Conservation (phyloP, 345 rosid genomes). For the Rhizophora apiculata region DNA sequence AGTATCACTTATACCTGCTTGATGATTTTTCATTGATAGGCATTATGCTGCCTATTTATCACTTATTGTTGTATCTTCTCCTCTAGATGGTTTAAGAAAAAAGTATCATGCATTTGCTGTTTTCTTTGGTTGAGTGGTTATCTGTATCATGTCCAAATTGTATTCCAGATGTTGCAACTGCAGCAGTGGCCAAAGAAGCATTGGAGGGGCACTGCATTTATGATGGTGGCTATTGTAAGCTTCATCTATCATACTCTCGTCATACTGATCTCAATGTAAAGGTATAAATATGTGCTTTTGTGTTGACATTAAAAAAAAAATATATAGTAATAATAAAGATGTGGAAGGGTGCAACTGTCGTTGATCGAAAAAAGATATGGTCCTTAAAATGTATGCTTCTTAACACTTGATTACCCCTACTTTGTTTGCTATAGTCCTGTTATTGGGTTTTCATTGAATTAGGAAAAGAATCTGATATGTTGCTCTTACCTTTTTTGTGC, state of each 20-base stretch:
- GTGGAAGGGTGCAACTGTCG: conserved; percentile 38
- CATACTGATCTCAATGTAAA: conserved; percentile 99
- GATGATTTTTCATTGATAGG: too few species aligned
- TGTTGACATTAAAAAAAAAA: conserved; percentile 42
- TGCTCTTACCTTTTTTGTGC: conserved; percentile 3
- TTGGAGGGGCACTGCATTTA: conserved; percentile 98
- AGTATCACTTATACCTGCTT: too few species aligned
- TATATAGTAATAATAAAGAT: conserved; percentile 32
- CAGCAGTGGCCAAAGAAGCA: conserved; percentile 81
- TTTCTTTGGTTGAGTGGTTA: background rate
- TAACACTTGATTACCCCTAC: conserved; percentile 20
- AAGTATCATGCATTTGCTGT: background rate
- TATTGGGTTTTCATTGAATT: conserved; percentile 11
- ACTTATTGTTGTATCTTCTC: too few species aligned
- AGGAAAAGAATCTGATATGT: conserved; percentile 5
- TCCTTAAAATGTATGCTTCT: conserved; percentile 51
- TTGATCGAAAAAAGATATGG: conserved; percentile 39
- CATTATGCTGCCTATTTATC: too few species aligned
- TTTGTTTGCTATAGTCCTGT: background rate
- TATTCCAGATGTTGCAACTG: conserved; percentile 70
- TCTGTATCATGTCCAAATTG: conserved; percentile 11
- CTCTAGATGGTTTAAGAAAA: too few species aligned
- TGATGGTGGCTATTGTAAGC: conserved; percentile 99
- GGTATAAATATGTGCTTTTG: conserved; percentile 77
- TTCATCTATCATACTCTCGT: conserved; percentile 99